A percentile compares a stretch with the other conserved stretches of the same genome.
phyloP scores from a whole-genome alignment of 2,329 filamentous ascomycete genomes.

The Aspergillus sp. region DNA sequence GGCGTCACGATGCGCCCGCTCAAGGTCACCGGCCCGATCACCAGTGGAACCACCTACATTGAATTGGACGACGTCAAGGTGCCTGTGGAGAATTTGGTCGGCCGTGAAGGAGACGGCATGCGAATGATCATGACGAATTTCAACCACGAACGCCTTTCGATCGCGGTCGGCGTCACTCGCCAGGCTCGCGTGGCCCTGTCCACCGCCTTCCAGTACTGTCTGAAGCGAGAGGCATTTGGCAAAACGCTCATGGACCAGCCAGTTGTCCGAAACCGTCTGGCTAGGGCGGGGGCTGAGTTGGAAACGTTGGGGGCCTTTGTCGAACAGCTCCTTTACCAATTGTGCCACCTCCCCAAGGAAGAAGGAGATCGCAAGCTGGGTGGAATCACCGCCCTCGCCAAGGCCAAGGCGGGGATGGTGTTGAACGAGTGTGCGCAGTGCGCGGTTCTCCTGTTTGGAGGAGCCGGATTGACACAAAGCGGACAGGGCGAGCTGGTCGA shows the following conservation, averaged over 20 bases:
- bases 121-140: slow-evolving; percentile 76
- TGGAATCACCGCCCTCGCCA: slow-evolving; percentile 70
- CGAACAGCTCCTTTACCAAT: slow-evolving; percentile 69
- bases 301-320: slow-evolving; percentile 73
- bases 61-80: slow-evolving; percentile 75
- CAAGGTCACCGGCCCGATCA: slow-evolving; percentile 65
- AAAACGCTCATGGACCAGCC: slow-evolving; percentile 72
- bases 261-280: slow-evolving; percentile 71
- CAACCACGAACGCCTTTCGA: slow-evolving; percentile 73
- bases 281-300: slow-evolving; percentile 67
- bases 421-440: slow-evolving; percentile 70
- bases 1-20: slow-evolving; percentile 70
- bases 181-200: slow-evolving; percentile 62
- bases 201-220: slow-evolving; percentile 62
- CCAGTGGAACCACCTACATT: slow-evolving; percentile 72
- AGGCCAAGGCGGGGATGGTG: slow-evolving; percentile 72
- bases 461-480: slow-evolving; percentile 67
- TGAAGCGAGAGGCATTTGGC: slow-evolving; percentile 68
- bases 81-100: slow-evolving; percentile 69
- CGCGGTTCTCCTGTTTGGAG: slow-evolving; percentile 71
- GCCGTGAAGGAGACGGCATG: slow-evolving; percentile 71
- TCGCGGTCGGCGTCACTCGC: slow-evolving; percentile 65
- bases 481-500: slow-evolving; percentile 73
- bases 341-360: slow-evolving; percentile 59
- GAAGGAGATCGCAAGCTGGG: slow-evolving; percentile 59